Conservation (phyloP, 2,329 filamentous ascomycete species). For the Cladosporium sp. region DNA sequence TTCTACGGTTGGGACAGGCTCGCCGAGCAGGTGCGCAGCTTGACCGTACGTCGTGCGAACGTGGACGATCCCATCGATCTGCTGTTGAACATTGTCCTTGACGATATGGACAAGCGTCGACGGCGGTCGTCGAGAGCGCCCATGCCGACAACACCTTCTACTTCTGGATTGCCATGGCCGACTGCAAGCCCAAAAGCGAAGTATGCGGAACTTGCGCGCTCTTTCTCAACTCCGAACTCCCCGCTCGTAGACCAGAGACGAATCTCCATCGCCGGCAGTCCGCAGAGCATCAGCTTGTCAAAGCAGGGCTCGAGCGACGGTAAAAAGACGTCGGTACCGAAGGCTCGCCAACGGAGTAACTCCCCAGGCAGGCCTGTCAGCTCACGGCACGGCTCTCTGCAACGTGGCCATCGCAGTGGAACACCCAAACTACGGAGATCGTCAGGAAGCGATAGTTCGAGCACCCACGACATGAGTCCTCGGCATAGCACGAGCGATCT, state of each 20-base stretch:
- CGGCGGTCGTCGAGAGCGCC: constrained; percentile 71
- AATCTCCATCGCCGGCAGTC: constrained; percentile 42
- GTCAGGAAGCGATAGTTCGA: constrained; percentile 89
- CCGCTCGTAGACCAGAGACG: constrained; percentile 45
- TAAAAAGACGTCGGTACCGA: constrained; percentile 29
- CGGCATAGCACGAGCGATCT: constrained; percentile 72
- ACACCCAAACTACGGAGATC: constrained; percentile 74
- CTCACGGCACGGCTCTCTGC: constrained; percentile 57
- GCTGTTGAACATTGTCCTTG: constrained; percentile 84
- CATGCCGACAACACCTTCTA: constrained; percentile 69
- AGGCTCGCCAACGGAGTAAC: constrained; percentile 59
- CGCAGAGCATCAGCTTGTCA: constrained; percentile 42
- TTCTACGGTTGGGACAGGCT: constrained; percentile 96
- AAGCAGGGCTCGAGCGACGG: constrained; percentile 52
- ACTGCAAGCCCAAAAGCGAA: constrained; percentile 56
- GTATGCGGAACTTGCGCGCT: constrained; percentile 60
- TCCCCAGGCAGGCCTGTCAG: constrained; percentile 72
- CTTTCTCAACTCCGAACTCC: constrained; percentile 63
- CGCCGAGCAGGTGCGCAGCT: constrained; percentile 81
- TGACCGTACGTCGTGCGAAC: constrained; percentile 80
- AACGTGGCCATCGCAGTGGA: constrained; percentile 58
- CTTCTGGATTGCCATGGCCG: constrained; percentile 51
- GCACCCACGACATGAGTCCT: constrained; percentile 49
- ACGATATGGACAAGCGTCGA: constrained; percentile 90
- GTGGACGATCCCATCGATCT: constrained; percentile 88